A percentile compares a stretch with the other conserved stretches of the same genome.
Conservation (phyloP, 495 filamentous ascomycete species). For the Umbilicaria muhlenbergii region DNA sequence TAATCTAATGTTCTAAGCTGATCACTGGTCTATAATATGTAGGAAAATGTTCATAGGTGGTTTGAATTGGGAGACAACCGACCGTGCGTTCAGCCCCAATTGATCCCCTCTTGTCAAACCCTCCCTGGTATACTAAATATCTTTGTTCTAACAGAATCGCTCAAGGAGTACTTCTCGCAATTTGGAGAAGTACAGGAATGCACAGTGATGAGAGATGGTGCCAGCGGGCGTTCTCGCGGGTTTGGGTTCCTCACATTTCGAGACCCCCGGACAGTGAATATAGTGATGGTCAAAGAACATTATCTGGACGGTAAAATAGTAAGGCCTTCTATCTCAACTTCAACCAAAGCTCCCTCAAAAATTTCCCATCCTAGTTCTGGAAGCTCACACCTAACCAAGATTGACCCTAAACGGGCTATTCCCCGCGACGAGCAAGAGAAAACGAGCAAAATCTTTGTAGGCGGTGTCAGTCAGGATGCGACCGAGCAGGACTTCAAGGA, state of each 20-base stretch:
- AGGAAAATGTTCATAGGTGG: constrained; percentile 99
- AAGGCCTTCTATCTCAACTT: constrained; percentile 23
- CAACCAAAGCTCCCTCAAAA: constrained; percentile 3
- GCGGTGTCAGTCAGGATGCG: constrained; percentile 92
- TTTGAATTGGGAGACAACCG: constrained; percentile 97
- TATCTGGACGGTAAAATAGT: constrained; percentile 97
- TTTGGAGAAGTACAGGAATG: constrained; percentile 96
- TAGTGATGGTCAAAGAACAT: constrained; percentile 99
- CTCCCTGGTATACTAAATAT: constrained; percentile 7
- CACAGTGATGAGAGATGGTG: constrained; percentile 94
- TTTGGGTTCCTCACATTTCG: constrained; percentile 98
- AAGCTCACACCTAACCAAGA: constrained; percentile 37
- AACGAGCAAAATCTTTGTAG: constrained; percentile 96
- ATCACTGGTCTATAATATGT: constrained; percentile 9
- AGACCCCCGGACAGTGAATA: constrained; percentile 93
- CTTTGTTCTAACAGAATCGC: constrained; percentile 49
- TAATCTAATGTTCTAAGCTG: background rate
- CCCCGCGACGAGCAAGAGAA: constrained; percentile 96
- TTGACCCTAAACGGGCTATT: constrained; percentile 95
- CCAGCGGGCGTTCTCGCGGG: constrained; percentile 81
- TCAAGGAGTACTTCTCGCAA: constrained; percentile 97
- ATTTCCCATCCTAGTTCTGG: constrained; percentile 2
- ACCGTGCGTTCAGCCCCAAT: constrained; percentile 49
- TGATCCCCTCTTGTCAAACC: constrained; percentile 1
- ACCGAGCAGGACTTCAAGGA: constrained; percentile 90